A percentile compares a stretch with the other conserved stretches of the same genome.
Conservation (phyloP, 495 filamentous ascomycete species). For the Tuber microsphaerosporum region DNA sequence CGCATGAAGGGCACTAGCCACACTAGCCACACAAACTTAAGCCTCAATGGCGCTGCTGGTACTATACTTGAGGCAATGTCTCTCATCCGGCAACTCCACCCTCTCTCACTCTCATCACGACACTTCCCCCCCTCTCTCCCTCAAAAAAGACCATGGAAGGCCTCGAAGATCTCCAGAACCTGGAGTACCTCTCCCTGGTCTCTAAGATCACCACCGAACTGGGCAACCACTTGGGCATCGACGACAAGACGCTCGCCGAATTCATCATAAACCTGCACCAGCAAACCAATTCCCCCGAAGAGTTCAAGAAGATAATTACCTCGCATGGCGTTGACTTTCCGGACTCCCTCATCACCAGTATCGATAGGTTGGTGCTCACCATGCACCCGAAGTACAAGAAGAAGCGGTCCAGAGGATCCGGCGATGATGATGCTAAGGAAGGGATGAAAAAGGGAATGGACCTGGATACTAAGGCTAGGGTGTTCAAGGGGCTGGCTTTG, state of each 20-base stretch:
- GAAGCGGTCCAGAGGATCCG: constrained; percentile 33
- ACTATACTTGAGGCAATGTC: neutral
- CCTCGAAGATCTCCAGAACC: constrained; percentile 85
- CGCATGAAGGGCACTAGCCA: neutral
- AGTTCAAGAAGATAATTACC: constrained; percentile 61
- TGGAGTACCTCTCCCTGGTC: constrained; percentile 88
- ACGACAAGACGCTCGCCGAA: constrained; percentile 89
- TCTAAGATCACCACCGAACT: constrained; percentile 91
- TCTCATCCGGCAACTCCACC: neutral
- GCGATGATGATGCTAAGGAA: constrained; percentile 47
- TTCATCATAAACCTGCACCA: constrained; percentile 86
- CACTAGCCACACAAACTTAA: neutral
- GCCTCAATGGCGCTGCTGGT: neutral
- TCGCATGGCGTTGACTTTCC: constrained; percentile 82
- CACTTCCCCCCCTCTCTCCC: neutral
- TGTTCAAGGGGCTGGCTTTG: constrained; percentile 84
- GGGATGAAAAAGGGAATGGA: constrained; percentile 44
- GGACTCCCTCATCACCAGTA: constrained; percentile 76
- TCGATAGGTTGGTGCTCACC: constrained; percentile 77
- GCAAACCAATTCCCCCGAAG: constrained; percentile 64
- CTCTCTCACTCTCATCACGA: neutral
- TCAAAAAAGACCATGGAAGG: constrained; percentile 25
- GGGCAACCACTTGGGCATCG: constrained; percentile 86
- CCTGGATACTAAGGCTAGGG: constrained; percentile 59
- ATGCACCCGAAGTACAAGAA: constrained; percentile 71